Conservation (phyloP, 2,329 filamentous ascomycete genomes). For the Pezicula rhizophila region DNA sequence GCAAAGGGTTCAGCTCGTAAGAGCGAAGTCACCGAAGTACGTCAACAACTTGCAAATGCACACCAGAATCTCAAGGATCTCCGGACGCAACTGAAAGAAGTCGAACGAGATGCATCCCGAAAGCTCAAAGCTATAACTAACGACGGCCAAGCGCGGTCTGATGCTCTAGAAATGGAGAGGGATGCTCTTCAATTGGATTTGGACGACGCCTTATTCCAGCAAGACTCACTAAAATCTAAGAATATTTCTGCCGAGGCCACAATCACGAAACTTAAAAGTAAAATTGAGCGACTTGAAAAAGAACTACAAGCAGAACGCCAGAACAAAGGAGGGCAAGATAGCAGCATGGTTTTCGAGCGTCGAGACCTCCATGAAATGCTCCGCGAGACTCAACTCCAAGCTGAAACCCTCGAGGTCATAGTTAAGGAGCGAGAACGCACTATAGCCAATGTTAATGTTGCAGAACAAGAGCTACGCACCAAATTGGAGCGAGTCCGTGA, state of each 20-base stretch:
- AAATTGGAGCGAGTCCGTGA: slow-evolving; percentile 67
- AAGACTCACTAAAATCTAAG: slow-evolving; percentile 31
- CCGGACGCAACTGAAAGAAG: slow-evolving; percentile 40
- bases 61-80: slow-evolving; percentile 55
- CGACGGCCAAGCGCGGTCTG: slow-evolving; percentile 44
- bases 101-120: slow-evolving; percentile 34
- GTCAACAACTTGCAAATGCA: slow-evolving; percentile 53
- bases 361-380: slow-evolving; percentile 55
- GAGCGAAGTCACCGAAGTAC: slow-evolving; percentile 51
- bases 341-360: slow-evolving; percentile 51
- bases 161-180: slow-evolving; percentile 28
- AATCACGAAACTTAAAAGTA: slow-evolving; percentile 42
- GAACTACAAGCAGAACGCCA: slow-evolving; percentile 50
- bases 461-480: slow-evolving; percentile 54
- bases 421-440: slow-evolving; percentile 63
- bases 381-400: slow-evolving; percentile 56
- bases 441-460: slow-evolving; percentile 48
- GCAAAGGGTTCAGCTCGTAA: slow-evolving; percentile 45
- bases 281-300: slow-evolving; percentile 35
- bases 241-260: slow-evolving; percentile 39
- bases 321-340: slow-evolving; percentile 46
- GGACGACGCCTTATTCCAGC: slow-evolving; percentile 38
- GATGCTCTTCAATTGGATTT: slow-evolving; percentile 25
- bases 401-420: slow-evolving; percentile 66
- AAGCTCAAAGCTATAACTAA: slow-evolving; percentile 39